Evolutionary conservation across 2,329 filamentous ascomycete species (phyloP).

Genomic region (Colletotrichum somersetense): DNA sequence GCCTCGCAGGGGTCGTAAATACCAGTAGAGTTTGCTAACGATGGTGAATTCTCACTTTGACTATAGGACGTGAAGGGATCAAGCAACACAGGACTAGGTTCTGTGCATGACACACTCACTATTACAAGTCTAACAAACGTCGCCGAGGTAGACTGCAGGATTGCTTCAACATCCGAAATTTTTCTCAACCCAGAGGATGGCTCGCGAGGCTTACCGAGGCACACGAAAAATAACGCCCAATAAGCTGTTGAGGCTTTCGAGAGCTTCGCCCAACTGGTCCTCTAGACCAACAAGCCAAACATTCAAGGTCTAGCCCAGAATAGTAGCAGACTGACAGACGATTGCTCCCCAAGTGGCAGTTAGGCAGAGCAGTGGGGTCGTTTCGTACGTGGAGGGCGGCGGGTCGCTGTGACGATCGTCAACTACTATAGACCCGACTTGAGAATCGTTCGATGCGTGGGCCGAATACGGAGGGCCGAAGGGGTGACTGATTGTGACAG

Average conservation of each 20-base stretch:
- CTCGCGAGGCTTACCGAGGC: not conserved
- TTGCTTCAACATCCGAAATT: not conserved
- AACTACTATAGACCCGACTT: not conserved
- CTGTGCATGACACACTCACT: not conserved
- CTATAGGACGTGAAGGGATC: slow-evolving; percentile 36
- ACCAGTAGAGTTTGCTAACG: slow-evolving; percentile 33
- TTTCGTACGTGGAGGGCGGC: slow-evolving; percentile 1
- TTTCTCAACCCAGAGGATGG: not conserved
- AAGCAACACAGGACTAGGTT: slow-evolving; percentile 19
- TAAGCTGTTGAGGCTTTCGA: not conserved
- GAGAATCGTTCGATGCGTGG: not conserved
- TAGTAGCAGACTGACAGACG: not conserved
- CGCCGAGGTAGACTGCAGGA: not conserved
- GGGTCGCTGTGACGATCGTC: slow-evolving; percentile 12
- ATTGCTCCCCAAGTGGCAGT: not conserved
- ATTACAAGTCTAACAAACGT: slow-evolving; percentile 10
- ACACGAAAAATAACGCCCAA: not conserved
- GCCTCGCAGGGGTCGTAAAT: slow-evolving; percentile 11
- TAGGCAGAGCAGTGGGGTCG: not conserved
- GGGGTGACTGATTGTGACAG: not conserved
- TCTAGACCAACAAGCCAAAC: not conserved
- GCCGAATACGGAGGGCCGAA: not conserved
- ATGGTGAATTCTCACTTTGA: slow-evolving; percentile 9
- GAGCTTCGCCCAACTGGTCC: not conserved
- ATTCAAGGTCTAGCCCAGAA: not conserved